Conservation (phyloP, 768 basidiomycete species). For the Suillus hirtellus region DNA sequence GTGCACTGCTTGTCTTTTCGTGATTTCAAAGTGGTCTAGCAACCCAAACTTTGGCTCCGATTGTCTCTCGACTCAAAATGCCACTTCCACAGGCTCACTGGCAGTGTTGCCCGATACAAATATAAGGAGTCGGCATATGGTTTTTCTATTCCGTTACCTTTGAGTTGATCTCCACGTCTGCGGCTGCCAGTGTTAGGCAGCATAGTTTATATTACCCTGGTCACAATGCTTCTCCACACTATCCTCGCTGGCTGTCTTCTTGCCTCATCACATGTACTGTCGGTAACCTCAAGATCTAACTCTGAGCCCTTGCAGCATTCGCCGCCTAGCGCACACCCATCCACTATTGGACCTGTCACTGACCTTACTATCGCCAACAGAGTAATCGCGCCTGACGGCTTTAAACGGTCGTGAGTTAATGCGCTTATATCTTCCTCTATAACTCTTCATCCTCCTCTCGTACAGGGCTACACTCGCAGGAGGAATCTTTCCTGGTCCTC, state of each 20-base stretch:
- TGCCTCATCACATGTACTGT: conserved; percentile 18
- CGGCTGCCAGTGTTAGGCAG: background rate
- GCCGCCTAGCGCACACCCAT: conserved; percentile 9
- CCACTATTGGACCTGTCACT: conserved; percentile 26
- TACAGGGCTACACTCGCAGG: conserved; percentile 44
- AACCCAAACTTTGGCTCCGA: background rate
- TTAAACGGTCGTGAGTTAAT: conserved; percentile 35
- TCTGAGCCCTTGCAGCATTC: conserved; percentile 5
- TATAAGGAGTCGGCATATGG: background rate
- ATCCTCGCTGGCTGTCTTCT: background rate
- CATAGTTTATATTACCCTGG: background rate
- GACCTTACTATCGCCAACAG: conserved; percentile 44
- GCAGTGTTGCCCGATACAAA: background rate
- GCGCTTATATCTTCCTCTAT: background rate
- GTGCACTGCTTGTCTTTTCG: background rate
- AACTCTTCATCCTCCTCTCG: background rate
- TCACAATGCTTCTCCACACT: conserved; percentile 1
- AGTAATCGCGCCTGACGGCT: conserved; percentile 52
- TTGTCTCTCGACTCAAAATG: background rate
- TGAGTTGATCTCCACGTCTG: background rate
- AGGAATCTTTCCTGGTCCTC: conserved; percentile 49
- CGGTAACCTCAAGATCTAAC: conserved; percentile 16
- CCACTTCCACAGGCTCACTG: background rate
- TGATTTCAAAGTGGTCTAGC: background rate
- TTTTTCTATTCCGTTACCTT: background rate